Base-by-base conservation (phyloP, 2,329 filamentous ascomycete genomes). In the Davidsoniella australis region DNA sequence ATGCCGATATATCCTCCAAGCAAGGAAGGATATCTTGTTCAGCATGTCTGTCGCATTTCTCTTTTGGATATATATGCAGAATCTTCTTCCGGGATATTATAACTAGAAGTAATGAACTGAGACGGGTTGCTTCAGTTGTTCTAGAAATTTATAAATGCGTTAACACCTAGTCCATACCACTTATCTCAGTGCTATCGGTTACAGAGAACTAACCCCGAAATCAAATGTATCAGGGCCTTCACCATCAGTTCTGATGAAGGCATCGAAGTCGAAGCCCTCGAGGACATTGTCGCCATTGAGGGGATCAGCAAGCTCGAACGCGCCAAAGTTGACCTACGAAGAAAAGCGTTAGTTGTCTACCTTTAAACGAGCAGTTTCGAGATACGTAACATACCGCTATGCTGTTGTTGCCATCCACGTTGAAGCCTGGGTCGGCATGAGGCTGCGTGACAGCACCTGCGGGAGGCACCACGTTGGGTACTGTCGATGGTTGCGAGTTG, bases 221-320 rank as follows among this genome's bases (percentile, higher is more conserved):
- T 74, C 73, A 54, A 80, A 80, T 41, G 63, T 61, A 40, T 65
- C 65, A 39, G 68, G 69, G 33, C 63, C 66, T 43, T 71, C 71
- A n/a, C 26, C 45, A 53, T 68, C 66, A 52, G 72, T 69, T 54
- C 81, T 75, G 6, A 82, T 64, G 65, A 82, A 82, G 1, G 77
- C 79, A 60, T 82, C 78, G 56, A 82, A 69, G 54, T 82, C 78
- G 57, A 82, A 82, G 55, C 79, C 77, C 56, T 75, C 76, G 44
- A 82, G 66, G 36, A 80, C 76, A 58, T 80, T 71, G 48, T 63
- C 64, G 5, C 69, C 68, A 53, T 67, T 66, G 23, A 72, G 60
- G 2, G 75, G 72, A 54, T 77, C 74, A 49, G 70, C 67, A 59
- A 77, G 73, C 50, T 73, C 73, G 62, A 80, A 69, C 39, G 56